Conservation (phyloP, 108 stramenopile genomes). For the Mediolabrus comicus region DNA sequence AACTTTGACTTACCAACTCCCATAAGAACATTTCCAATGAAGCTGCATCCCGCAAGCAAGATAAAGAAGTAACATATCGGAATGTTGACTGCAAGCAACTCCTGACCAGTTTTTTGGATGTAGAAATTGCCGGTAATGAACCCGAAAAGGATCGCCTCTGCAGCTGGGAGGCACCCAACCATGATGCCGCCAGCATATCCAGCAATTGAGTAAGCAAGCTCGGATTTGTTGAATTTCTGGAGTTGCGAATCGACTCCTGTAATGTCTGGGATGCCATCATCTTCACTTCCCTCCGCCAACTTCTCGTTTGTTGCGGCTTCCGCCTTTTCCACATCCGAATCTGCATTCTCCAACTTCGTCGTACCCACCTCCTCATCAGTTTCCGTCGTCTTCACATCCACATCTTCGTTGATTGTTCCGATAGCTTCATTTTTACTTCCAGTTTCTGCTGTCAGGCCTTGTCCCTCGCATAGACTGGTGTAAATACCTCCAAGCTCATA, state of each 20-base stretch:
- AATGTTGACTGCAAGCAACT: constrained; percentile 12
- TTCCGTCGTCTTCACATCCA: background rate
- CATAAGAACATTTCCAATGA: constrained; percentile 23
- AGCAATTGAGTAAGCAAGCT: constrained; percentile 11
- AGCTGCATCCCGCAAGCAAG: constrained; percentile 7
- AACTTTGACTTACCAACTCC: constrained; percentile 14
- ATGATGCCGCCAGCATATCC: constrained; percentile 18
- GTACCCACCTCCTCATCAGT: background rate
- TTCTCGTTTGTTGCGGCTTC: background rate
- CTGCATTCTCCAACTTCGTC: background rate
- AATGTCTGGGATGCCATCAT: background rate
- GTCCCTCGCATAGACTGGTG: constrained; percentile 43
- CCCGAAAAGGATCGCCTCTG: constrained; percentile 37
- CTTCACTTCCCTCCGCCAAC: background rate
- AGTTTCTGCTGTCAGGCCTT: constrained; percentile 32
- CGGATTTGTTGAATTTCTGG: constrained; percentile 4
- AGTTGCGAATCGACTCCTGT: constrained; percentile 8
- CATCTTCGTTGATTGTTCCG: background rate
- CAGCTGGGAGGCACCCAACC: constrained; percentile 21
- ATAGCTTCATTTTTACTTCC: background rate
- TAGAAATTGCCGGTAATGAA: constrained; percentile 33
- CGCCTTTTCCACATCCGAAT: constrained; percentile 1
- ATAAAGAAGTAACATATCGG: constrained; percentile 20
- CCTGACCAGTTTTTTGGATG: constrained; percentile 10
- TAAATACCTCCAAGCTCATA: constrained; percentile 50